Evolutionary conservation across 768 basidiomycete species (phyloP).

Genomic region (Pisolithus tinctorius): DNA sequence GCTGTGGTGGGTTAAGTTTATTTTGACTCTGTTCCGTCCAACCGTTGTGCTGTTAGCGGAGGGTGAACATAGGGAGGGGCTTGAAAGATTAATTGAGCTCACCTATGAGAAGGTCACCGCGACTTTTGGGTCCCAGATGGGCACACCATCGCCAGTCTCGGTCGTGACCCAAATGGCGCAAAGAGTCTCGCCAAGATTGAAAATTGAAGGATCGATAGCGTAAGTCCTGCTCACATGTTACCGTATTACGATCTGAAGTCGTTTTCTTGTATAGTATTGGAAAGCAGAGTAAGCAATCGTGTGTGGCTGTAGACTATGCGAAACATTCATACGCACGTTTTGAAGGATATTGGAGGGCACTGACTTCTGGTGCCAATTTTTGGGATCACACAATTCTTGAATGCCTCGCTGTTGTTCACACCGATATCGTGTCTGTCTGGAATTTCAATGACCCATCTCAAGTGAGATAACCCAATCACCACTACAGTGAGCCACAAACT

Average conservation of each 20-base stretch:
- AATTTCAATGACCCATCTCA: conserved; percentile 11
- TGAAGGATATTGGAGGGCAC: conserved; percentile 15
- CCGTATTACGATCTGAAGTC: neutral
- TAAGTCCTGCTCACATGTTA: neutral
- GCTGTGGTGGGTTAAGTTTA: neutral
- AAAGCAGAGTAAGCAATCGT: neutral
- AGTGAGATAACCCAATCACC: neutral
- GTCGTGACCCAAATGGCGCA: conserved; percentile 1
- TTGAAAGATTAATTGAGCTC: neutral
- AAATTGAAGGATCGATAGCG: conserved; percentile 1
- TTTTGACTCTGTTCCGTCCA: neutral
- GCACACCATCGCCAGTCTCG: neutral
- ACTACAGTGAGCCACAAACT: neutral
- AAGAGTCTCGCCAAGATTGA: neutral
- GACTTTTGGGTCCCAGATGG: neutral
- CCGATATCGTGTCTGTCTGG: conserved; percentile 15
- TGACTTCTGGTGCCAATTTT: conserved; percentile 9
- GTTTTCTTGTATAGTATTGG: neutral
- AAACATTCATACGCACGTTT: neutral
- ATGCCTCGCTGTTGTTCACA: conserved; percentile 12
- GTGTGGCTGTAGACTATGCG: neutral
- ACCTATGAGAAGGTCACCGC: neutral
- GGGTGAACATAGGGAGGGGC: neutral
- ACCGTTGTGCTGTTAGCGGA: neutral
- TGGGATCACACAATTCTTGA: neutral